These are phyloP conservation scores for Aspergillus thermomutatus DNA, from an alignment of 2,329 filamentous ascomycete genomes.

Conservation along the genomic window DNA sequence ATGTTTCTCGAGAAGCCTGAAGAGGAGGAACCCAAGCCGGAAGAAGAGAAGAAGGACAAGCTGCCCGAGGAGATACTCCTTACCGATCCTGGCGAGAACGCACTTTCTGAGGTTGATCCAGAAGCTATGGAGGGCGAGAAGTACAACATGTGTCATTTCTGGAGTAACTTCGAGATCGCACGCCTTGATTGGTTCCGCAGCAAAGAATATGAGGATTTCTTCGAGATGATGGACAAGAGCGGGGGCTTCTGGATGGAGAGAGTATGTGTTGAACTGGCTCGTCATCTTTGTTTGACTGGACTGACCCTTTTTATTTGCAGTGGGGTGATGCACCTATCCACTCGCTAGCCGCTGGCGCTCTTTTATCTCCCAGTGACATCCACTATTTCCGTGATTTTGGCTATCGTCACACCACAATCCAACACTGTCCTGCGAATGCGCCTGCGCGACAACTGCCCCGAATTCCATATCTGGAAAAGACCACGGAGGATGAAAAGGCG, in stretches of 20 bases:
- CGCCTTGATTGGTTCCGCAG: conserved; percentile 93
- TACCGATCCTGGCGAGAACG: conserved; percentile 67
- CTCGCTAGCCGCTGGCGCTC: conserved; percentile 87
- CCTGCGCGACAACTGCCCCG: conserved; percentile 80
- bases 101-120: conserved; percentile 76
- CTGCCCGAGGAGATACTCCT: conserved; percentile 79
- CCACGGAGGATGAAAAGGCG: conserved; percentile 75
- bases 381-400: conserved; percentile 99
- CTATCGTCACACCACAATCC: conserved; percentile 97
- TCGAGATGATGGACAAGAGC: conserved; percentile 97
- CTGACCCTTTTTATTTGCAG: conserved; percentile 49
- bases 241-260: conserved; percentile 99
- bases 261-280: conserved; percentile 54
- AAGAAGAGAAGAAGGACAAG: conserved; percentile 64
- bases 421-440: conserved; percentile 96
- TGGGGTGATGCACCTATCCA: conserved; percentile 99
- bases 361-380: conserved; percentile 77
- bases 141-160: conserved; percentile 99
- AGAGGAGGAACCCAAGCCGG: conserved; percentile 49
- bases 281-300: neutral
- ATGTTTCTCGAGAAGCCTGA: conserved; percentile 85
- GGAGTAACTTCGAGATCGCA: conserved; percentile 99
- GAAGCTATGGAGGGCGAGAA: conserved; percentile 96
- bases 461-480: conserved; percentile 76
- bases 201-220: conserved; percentile 96